phyloP scores from a whole-genome alignment of 2,329 filamentous ascomycete genomes.

The Metarhizium rileyi region DNA sequence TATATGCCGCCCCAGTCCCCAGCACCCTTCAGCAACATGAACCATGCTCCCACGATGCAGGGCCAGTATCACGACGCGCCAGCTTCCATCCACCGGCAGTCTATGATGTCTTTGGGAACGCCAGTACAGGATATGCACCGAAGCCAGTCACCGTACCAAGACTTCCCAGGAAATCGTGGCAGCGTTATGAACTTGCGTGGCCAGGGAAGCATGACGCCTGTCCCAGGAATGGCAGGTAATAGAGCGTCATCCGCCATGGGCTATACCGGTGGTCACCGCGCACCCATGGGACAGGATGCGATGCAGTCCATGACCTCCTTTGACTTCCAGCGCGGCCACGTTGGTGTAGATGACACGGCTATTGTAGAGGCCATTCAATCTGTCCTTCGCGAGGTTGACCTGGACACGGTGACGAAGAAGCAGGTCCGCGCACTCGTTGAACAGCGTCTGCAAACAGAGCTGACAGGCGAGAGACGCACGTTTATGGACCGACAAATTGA shows the following conservation, averaged over 20 bases:
- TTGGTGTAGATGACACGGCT: conserved; percentile 65
- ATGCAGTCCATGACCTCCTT: conserved; percentile 45
- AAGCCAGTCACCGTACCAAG: conserved; percentile 49
- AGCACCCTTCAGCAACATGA: conserved; percentile 53
- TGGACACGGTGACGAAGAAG: conserved; percentile 98
- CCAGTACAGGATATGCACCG: conserved; percentile 35
- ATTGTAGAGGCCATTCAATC: conserved; percentile 79
- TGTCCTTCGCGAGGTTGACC: conserved; percentile 78
- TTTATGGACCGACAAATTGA: conserved; percentile 95
- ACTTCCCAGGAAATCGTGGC: conserved; percentile 39
- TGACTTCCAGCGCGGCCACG: conserved; percentile 48
- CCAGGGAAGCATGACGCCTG: conserved; percentile 38
- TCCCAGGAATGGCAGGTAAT: conserved; percentile 22
- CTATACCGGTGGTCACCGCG: conserved; percentile 35
- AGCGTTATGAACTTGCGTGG: conserved; percentile 53
- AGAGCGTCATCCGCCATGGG: conserved; percentile 38
- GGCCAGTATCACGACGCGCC: conserved; percentile 39
- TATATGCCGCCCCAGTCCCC: conserved; percentile 82
- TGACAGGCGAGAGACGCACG: conserved; percentile 72
- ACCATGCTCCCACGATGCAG: conserved; percentile 34
- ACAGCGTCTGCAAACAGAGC: conserved; percentile 82
- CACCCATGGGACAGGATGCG: conserved; percentile 34
- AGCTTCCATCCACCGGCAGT: conserved; percentile 54
- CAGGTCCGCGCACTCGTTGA: conserved; percentile 87
- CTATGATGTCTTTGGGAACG: conserved; percentile 57